Evolutionary conservation across 2,329 filamentous ascomycete genomes (phyloP), one percentile per base, ranked within the genome.

Genomic region (Lachnellula arida): DNA sequence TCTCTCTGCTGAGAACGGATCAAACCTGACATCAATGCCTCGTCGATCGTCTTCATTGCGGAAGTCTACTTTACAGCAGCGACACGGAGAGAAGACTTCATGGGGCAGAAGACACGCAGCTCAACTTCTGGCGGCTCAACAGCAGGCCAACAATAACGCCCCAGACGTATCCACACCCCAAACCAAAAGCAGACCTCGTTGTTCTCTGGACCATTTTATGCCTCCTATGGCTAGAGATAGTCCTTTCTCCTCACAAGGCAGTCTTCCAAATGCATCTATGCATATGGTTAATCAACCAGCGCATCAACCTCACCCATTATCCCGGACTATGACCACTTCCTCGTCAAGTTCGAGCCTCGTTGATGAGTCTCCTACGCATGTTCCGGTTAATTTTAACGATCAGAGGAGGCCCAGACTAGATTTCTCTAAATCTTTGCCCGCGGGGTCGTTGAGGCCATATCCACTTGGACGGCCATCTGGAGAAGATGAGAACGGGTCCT

Each of bases 61-160:
- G 57, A 92, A 87, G 70, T 95, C 91, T 2, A 96, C 93, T 0
- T 73, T 96, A 23, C 91, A 95, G 68, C 92, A 96, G 71, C 86
- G 93, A 42, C 82, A 88, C 60, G 81, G 83, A 43, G 86, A 88
- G 40, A 82, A 87, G 54, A 80, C 78, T 11, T 89, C 78, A 53
- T 85, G 80, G 76, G 82, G 82, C 40, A 76, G 81, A 54, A 76
- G 83, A 56, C 78, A 78, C 43, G 84, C 78, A 49, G 83, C 81
- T 59, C 78, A 79, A 44, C 39, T 66, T 28, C 55, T 69, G 40
- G 68, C 68, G 35, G 65, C 66, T 37, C 67, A 69, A 51, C 67
- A 68, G 52, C 51, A 50, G 5, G 57, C 52, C 15, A 47, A 53
- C 63, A 34, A 56, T 52, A 32, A 53, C 14, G 52, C 55, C 28